These are phyloP conservation scores for Leccinum obscurum DNA, from an alignment of 768 basidiomycete genomes.

Conservation along the genomic window DNA sequence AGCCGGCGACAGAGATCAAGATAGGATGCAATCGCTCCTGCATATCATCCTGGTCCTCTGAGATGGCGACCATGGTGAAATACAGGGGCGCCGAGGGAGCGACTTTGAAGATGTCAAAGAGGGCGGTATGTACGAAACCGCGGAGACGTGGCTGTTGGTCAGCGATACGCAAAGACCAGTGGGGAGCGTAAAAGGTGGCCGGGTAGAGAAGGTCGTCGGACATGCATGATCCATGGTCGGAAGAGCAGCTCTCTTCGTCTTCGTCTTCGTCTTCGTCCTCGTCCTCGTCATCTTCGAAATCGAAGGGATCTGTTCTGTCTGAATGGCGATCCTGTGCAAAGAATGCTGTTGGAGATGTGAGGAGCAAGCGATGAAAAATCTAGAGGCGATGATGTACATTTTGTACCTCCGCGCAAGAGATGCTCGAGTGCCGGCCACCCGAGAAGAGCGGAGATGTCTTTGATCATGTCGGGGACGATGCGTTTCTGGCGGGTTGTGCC, in stretches of 20 bases:
- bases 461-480: conserved; percentile 51
- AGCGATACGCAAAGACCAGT: conserved; percentile 51
- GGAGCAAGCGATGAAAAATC: neutral
- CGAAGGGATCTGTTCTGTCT: neutral
- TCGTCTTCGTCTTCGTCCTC: conserved; percentile 40
- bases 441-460: conserved; percentile 53
- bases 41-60: conserved; percentile 33
- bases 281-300: conserved; percentile 26
- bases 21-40: conserved; percentile 37
- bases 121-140: conserved; percentile 43
- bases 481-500: conserved; percentile 31
- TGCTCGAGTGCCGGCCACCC: conserved; percentile 53
- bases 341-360: neutral
- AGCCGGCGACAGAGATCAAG: conserved; percentile 43
- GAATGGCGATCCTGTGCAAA: conserved; percentile 11
- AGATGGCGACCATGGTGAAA: conserved; percentile 41
- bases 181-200: conserved; percentile 42
- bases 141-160: conserved; percentile 43
- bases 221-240: conserved; percentile 22
- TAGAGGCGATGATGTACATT: conserved; percentile 31
- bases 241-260: conserved; percentile 28
- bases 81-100: conserved; percentile 51
- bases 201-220: conserved; percentile 27
- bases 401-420: conserved; percentile 54
- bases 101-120: conserved; percentile 50